A percentile compares a stretch with the other conserved stretches of the same genome.
phyloP scores from a whole-genome alignment of 2,329 filamentous ascomycete species.

The Cercospora citrullina region DNA sequence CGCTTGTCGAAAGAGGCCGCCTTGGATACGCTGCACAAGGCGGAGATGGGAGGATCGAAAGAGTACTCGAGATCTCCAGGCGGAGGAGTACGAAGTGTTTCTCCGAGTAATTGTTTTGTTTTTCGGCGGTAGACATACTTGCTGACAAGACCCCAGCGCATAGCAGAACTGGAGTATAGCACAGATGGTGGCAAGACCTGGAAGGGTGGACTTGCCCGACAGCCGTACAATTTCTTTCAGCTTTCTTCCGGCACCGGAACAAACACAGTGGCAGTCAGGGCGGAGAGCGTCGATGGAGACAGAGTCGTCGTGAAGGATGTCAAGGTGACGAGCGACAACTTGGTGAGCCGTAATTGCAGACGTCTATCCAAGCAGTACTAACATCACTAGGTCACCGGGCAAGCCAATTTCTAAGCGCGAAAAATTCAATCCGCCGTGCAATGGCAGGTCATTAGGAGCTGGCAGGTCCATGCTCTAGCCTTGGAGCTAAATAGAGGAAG shows the following conservation, averaged over 20 bases:
- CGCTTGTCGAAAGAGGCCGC: too few relatives aligned
- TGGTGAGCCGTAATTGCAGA: slow-evolving; percentile 22
- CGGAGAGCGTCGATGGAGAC: slow-evolving; percentile 57
- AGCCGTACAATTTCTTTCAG: slow-evolving; percentile 58
- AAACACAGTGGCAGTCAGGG: slow-evolving; percentile 55
- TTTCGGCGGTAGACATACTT: too few relatives aligned
- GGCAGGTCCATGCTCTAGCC: neutral
- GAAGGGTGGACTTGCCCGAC: slow-evolving; percentile 21
- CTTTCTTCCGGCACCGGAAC: slow-evolving; percentile 58
- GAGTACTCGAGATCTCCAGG: too few relatives aligned
- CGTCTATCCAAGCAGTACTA: neutral
- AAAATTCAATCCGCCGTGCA: neutral
- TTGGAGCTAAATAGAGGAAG: neutral
- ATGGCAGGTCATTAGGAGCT: neutral
- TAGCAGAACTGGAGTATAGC: slow-evolving; percentile 23
- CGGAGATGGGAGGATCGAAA: too few relatives aligned
- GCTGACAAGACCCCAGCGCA: slow-evolving; percentile 18
- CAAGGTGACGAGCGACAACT: slow-evolving; percentile 41
- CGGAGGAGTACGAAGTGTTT: too few relatives aligned
- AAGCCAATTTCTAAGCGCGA: slow-evolving; percentile 1
- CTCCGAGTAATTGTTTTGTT: too few relatives aligned
- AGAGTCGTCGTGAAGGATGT: slow-evolving; percentile 56
- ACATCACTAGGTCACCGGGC: neutral
- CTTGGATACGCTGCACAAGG: too few relatives aligned
- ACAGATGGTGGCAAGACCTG: slow-evolving; percentile 27